These are phyloP conservation scores for Cystobasidium sp. DNA, from an alignment of 1,284 basidiomycete species.

Conservation along the genomic window DNA sequence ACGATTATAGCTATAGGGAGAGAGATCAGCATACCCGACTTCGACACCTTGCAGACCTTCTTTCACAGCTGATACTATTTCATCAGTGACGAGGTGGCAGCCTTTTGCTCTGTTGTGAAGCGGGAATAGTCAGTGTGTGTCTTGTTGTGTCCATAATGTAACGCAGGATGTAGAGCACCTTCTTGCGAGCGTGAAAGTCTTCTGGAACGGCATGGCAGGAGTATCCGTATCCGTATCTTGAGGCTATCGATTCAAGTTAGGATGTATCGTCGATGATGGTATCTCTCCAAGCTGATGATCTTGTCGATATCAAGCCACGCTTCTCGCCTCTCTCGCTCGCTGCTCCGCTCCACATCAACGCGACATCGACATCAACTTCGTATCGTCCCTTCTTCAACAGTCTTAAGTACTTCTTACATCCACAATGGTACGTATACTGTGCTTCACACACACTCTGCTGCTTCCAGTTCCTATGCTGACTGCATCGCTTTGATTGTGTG, in stretches of 20 bases:
- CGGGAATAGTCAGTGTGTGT: background rate
- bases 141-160: slow-evolving; percentile 1
- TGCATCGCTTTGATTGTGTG: background rate
- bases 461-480: background rate
- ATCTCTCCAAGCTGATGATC: too few species aligned
- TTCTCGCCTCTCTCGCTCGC: background rate
- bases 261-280: background rate
- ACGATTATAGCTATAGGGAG: background rate
- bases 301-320: too few species aligned
- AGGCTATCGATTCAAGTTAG: background rate
- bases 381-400: background rate
- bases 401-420: background rate
- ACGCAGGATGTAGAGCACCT: background rate
- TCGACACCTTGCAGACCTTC: slow-evolving; percentile 53
- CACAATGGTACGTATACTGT: slow-evolving; percentile 12
- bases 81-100: slow-evolving; percentile 57
- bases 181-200: slow-evolving; percentile 43
- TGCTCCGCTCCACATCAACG: background rate
- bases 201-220: slow-evolving; percentile 43
- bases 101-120: slow-evolving; percentile 49
- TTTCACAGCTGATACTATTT: slow-evolving; percentile 55
- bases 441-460: background rate
- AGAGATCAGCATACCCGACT: slow-evolving; percentile 14
- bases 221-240: background rate
- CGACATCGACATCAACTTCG: background rate